Base-by-base conservation (phyloP, 2,329 filamentous ascomycete species). In the Fonsecaea nubica region DNA sequence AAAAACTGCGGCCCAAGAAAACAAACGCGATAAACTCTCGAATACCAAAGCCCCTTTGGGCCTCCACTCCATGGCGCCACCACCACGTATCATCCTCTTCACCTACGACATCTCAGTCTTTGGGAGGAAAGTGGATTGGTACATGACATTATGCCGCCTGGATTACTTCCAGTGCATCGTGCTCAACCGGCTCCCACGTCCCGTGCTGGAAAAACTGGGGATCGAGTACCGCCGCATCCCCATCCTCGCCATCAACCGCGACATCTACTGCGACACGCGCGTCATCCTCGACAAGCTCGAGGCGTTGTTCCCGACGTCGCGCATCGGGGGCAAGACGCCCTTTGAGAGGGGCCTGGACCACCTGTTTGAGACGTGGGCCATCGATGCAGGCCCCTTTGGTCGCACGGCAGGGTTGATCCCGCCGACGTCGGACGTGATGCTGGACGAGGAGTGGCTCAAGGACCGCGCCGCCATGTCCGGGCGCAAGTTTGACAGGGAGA, bases 141-240 rank as follows among this genome's bases (percentile, higher is more conserved):
- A 65, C 62, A 57, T 68, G 15, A 25, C 25, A 2, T 53, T 68
- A 8, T 55, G 50, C 18, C 62, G 66, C 6, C 15, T 65, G 13
- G 25, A 62, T 42, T 68, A 62, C 40, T 58, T 42, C 58, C 52
- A 59, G 9, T 68, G 66, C 62, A 65, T 59, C 21, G 63, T 63
- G 12, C 58, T 63, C 12, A 65, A 65, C 38, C 55, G 55, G 2
- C 45, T 91, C 74, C 90, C 90, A 3, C 87, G 89, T 21, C 87
- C 88, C 0, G 88, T 90, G 74, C 75, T 91, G 13, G 77, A 80
- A 25, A 78, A 80, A 2, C 82, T 92, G 8, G 88, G 87, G 32
- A 82, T 92, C 58, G 78, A 80, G 9, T 89, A 92, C 77, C 85
- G 90, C 4, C 88, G 90, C 63, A 91, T 91, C 65, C 90, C 90